Evolutionary conservation across 257 asterid genomes (phyloP).

Genomic region (Rauvolfia tetraphylla): DNA sequence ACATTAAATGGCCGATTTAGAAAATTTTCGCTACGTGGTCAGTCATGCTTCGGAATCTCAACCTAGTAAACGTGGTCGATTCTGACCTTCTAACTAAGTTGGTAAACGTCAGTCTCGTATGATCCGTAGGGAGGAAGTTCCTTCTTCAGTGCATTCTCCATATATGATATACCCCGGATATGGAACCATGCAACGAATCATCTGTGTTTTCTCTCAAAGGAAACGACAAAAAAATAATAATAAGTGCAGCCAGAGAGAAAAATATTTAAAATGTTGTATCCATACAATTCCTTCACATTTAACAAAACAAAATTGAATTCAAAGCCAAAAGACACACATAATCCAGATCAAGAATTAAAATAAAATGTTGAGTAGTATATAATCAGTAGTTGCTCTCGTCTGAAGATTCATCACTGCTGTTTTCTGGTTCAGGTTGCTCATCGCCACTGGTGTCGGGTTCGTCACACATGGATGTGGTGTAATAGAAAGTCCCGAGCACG

Average conservation of each 20-base stretch:
- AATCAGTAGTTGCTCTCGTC: constrained; percentile 32
- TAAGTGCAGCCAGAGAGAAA: background rate
- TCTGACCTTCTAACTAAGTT: too few relatives aligned
- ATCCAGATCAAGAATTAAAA: background rate
- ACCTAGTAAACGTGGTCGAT: too few relatives aligned
- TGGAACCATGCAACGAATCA: too few relatives aligned
- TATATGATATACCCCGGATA: too few relatives aligned
- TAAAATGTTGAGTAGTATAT: background rate
- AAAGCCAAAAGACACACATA: background rate
- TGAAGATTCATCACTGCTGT: background rate
- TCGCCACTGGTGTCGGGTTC: constrained; percentile 52
- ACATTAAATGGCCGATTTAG: too few relatives aligned
- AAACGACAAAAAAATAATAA: too few relatives aligned
- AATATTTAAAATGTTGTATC: background rate
- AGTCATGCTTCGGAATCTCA: too few relatives aligned
- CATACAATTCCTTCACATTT: background rate
- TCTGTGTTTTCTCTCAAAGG: too few relatives aligned
- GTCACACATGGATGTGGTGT: constrained; percentile 90
- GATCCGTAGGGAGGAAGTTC: too few relatives aligned
- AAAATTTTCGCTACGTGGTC: too few relatives aligned
- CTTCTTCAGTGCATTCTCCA: too few relatives aligned
- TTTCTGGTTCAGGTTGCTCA: constrained; percentile 8
- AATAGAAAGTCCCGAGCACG: constrained; percentile 61
- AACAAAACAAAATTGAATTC: constrained; percentile 1
- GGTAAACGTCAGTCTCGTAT: too few relatives aligned